Base-by-base conservation (phyloP, 2,329 filamentous ascomycete species). In the Aspergillus sp. region DNA sequence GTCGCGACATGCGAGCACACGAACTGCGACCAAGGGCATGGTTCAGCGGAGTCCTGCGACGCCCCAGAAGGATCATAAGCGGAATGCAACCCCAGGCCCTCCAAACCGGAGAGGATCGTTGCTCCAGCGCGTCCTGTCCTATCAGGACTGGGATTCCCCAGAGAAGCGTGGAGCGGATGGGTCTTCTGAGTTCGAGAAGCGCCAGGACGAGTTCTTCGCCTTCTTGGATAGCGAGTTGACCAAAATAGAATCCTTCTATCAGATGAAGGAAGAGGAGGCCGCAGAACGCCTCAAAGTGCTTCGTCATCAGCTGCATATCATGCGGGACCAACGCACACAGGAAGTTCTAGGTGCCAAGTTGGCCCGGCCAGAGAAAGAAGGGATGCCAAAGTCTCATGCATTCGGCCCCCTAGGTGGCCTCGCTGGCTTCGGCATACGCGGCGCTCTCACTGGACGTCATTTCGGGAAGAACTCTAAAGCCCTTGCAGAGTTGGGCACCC, bases 241-340 rank as follows among this genome's bases (percentile, higher is more conserved):
- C n/a, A 99, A 98, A 77, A 91, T 99, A 10, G 93, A 99, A 72
- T 78, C 81, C 0, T 99, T 99, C 71, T 98, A 98, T 80, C 88
- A 86, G 67, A 80, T 86, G 66, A 97, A 97, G 72, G 95, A 99
- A 72, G 84, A 90, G 27, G 91, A 97, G 72, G 91, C 94, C 0
- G 89, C 87, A 0, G 80, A 88, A 57, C 86, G 93, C 2, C 79
- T 97, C 23, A 79, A 81, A 0, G 75, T 89, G 3, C 81, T 99
- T 50, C 86, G 90, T 44, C 87, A 92, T 54, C 95, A 99, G 73
- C 82, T 99, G 32, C 93, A 96, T 71, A 90, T 96, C 68, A 96
- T 98, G 92, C 86, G 92, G 48, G 92, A 96, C 73, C 86, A 90
- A 13, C 87, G 94, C 21, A 83, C 91, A 27, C 84, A 89, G 55